Base-by-base conservation (phyloP, 805 yeast species). In the Dipodascopsis tothii region DNA sequence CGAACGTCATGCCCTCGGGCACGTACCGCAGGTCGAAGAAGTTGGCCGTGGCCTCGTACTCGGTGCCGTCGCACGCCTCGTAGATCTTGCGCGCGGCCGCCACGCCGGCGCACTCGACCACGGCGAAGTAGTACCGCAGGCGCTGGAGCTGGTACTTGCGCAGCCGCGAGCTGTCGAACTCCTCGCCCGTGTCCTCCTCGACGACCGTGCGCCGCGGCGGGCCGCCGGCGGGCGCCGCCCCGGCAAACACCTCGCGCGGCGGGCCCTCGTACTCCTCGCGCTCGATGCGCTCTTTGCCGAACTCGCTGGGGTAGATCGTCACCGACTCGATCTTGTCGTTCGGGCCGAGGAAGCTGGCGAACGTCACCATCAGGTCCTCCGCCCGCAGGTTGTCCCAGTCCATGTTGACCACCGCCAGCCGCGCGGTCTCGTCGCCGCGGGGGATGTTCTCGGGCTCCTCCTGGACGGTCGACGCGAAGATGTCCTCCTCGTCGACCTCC, bases 381-480 rank as follows among this genome's bases (percentile, higher is more conserved):
- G 97, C 83, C 37, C 77, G 74, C n/a, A 92, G 73, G 58, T 92
- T 84, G 56, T 92, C 98, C 98, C 98, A 92, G 60, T 92, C 98
- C 74, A 92, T 70, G 59, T 92, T 92, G 23, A 92, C 97, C 1
- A 81, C 95, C 0, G 98, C 98, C 58, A 92, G 70, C 4, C 84
- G 69, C 27, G 67, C 68, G 1, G 94, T 72, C 23, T 95, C 94
- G 2, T 90, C 96, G 37, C 95, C 94, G 40, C 78, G 81, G 39
- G 84, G 87, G n/a, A 92, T 83, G 41, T 75, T 73, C 6, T 67
- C 68, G 22, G 69, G 72, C 53, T 75, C 83, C 7, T 70, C 54
- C 51, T 78, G 83, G 20, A 73, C 46, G 6, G 51, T 40, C 4
- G 36, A 20, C 33, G 54, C 56, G 25, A 45, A 46, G 2, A 39